Base-by-base conservation (phyloP, 2,329 filamentous ascomycete genomes). In the Coniella vitis region DNA sequence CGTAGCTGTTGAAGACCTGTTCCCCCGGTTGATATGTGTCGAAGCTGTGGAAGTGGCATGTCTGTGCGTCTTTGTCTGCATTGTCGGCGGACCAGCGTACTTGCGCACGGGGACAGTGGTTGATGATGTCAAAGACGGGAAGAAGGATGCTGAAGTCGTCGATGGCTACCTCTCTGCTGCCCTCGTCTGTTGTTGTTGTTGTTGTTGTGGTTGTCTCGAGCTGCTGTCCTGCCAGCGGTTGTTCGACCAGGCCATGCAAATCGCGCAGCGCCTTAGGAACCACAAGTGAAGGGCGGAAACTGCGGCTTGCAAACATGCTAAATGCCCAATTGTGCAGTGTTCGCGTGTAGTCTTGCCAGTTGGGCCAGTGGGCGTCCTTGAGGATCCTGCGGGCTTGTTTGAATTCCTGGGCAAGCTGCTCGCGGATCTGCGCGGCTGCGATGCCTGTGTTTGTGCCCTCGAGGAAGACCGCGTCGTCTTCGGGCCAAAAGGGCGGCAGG, bases 1-100 rank as follows among this genome's bases (percentile, higher is more conserved):
- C 85, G 59, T 90, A 90, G 62, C 87, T 88, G 67, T 87, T 87
- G 58, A 73, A 83, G 20, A 81, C 63, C 55, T 81, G 77, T 25
- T 78, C 63, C 0, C 81, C 79, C 0, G 77, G 65, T 4, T 55
- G 42, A 56, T 82, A 74, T 1, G 56, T 52, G 48, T 69, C 66
- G 16, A 59, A 61, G 8, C 71, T 69, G 14, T 63, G 59, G 9
- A 83, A 67, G 8, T 61, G 64, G 51, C 75, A 80, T 17, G 55
- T 40, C 13, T 56, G 55, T 3, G 56, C 52, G 7, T 65, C 59
- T 10, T 72, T 64, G 19, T 73, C 62, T 2, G 73, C 68, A 20
- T 75, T 69, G 3, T 47, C 47, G 9, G 44, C 51, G 22, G 32
- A 16, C 85, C 85, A 89, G 37, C 70, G 65, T 1, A 82, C 75